phyloP scores from a whole-genome alignment of 192 early-diverging fungal genomes.

The Backusella mclennaniae region DNA sequence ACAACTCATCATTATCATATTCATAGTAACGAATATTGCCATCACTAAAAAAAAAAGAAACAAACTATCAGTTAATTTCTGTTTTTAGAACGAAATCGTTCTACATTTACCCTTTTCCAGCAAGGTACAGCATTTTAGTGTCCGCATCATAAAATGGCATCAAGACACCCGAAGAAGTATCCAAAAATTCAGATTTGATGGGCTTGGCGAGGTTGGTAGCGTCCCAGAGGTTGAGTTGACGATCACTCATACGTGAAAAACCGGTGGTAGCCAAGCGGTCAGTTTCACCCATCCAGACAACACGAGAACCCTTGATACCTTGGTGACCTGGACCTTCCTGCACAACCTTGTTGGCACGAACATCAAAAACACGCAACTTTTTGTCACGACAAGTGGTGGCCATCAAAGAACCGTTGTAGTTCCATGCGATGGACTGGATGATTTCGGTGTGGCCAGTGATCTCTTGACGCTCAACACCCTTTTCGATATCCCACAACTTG shows the following conservation, averaged over 20 bases:
- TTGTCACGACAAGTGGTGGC: slow-evolving; percentile 97
- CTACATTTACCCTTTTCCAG: slow-evolving; percentile 75
- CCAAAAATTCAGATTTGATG: slow-evolving; percentile 73
- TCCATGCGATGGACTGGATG: slow-evolving; percentile 91
- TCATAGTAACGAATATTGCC: slow-evolving; percentile 99
- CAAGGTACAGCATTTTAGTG: slow-evolving; percentile 89
- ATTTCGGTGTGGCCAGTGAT: slow-evolving; percentile 87
- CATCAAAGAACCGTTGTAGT: slow-evolving; percentile 79
- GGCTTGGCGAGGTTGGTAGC: slow-evolving; percentile 64
- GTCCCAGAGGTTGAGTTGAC: slow-evolving; percentile 95
- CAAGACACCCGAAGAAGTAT: slow-evolving; percentile 91
- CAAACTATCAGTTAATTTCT: neutral
- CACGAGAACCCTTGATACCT: slow-evolving; percentile 96
- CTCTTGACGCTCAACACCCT: slow-evolving; percentile 68
- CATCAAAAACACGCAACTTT: slow-evolving; percentile 92
- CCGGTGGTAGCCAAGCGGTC: slow-evolving; percentile 89
- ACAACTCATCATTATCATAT: slow-evolving; percentile 92
- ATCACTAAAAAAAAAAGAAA: slow-evolving; percentile 61
- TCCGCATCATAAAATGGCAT: slow-evolving; percentile 97
- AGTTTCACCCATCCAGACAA: slow-evolving; percentile 82
- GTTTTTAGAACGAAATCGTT: neutral
- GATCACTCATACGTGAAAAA: slow-evolving; percentile 89
- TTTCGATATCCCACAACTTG: slow-evolving; percentile 94
- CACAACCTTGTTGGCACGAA: slow-evolving; percentile 80
- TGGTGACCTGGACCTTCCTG: slow-evolving; percentile 81